Conservation (phyloP, 2,329 filamentous ascomycete species). For the Curvularia sp. region DNA sequence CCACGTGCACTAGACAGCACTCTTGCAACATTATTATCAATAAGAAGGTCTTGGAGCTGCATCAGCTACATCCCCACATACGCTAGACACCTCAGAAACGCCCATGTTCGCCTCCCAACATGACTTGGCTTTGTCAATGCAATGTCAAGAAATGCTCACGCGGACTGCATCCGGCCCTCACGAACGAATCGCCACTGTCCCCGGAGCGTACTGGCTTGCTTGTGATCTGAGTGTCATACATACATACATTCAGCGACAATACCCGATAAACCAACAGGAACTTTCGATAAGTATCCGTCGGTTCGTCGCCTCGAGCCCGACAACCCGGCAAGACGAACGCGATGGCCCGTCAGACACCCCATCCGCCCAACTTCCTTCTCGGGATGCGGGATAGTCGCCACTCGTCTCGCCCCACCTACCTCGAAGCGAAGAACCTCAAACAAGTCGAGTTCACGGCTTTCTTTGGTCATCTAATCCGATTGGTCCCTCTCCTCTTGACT, state of each 20-base stretch:
- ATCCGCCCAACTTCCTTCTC: conserved; percentile 9
- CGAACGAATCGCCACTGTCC: conserved; percentile 22
- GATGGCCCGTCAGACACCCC: conserved; percentile 14
- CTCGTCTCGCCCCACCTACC: conserved; percentile 3
- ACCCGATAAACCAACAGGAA: conserved; percentile 5
- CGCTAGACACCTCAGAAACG: conserved; percentile 37
- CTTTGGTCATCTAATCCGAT: background rate
- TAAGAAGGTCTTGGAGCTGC: conserved; percentile 21
- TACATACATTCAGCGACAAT: conserved; percentile 11
- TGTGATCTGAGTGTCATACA: conserved; percentile 8
- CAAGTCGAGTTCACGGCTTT: background rate
- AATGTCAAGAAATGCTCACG: conserved; percentile 27
- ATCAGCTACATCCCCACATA: conserved; percentile 38
- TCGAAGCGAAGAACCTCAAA: conserved; percentile 3
- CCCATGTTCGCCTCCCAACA: conserved; percentile 12
- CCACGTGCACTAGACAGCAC: conserved; percentile 38
- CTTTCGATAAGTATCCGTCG: conserved; percentile 13
- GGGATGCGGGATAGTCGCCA: conserved; percentile 4
- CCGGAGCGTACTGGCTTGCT: conserved; percentile 11
- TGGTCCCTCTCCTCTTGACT: background rate
- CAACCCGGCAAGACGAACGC: conserved; percentile 17
- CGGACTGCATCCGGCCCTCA: conserved; percentile 6
- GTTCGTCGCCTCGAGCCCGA: conserved; percentile 20
- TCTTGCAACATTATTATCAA: conserved; percentile 26
- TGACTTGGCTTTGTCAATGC: conserved; percentile 9